Conservation (phyloP, 179 eudicot species). For the Gypsophila paniculata region DNA sequence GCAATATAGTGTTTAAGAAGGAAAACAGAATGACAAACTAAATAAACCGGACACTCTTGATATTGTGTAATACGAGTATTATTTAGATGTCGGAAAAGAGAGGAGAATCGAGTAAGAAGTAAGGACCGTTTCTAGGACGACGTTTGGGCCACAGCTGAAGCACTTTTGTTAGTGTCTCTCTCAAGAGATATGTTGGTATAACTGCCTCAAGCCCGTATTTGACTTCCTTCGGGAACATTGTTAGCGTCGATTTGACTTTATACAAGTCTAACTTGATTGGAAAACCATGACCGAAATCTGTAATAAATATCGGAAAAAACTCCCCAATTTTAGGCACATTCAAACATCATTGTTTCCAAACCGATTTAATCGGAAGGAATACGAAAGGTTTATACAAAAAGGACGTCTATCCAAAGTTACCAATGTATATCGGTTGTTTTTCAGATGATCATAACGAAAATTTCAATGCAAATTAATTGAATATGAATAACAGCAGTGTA, state of each 20-base stretch:
- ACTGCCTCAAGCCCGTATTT: conserved; percentile 5
- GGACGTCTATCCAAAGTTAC: too few relatives aligned
- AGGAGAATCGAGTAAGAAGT: not conserved
- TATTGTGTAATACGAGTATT: not conserved
- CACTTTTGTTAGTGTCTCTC: not conserved
- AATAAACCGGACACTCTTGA: not conserved
- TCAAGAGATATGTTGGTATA: not conserved
- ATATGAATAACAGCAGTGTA: too few relatives aligned
- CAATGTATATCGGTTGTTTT: too few relatives aligned
- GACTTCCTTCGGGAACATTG: not conserved
- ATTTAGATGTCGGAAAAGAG: not conserved
- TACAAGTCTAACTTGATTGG: not conserved
- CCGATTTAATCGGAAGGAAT: too few relatives aligned
- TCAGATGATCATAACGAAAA: too few relatives aligned
- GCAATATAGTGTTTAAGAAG: not conserved
- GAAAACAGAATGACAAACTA: not conserved
- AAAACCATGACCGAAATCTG: not conserved
- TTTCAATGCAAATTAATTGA: too few relatives aligned
- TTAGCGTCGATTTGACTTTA: not conserved
- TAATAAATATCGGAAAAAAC: not conserved
- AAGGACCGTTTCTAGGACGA: not conserved
- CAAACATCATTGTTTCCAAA: not conserved
- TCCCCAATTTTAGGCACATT: not conserved
- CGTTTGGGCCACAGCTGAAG: not conserved
- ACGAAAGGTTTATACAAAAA: too few relatives aligned